phyloP scores from a whole-genome alignment of 495 filamentous ascomycete genomes.

The Geopyxis carbonaria region DNA sequence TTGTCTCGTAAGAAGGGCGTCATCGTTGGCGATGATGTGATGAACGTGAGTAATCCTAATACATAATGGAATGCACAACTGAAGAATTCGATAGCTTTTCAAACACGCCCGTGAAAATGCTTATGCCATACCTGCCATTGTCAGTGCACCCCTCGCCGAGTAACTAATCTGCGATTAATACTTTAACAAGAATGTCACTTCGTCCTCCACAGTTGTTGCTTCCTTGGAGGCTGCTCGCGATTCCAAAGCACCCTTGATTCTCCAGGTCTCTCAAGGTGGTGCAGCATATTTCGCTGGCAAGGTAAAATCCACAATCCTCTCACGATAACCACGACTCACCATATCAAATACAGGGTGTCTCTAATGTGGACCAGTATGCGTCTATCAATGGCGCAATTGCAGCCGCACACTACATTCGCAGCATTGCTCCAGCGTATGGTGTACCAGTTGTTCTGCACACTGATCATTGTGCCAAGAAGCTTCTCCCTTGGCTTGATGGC shows the following conservation, averaged over 20 bases:
- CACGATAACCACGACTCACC: not conserved
- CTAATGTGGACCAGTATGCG: constrained; percentile 69
- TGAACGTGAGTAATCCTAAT: constrained; percentile 26
- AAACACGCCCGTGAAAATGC: constrained; percentile 66
- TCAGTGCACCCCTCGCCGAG: constrained; percentile 29
- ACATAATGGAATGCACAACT: not conserved
- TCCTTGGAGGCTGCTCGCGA: constrained; percentile 70
- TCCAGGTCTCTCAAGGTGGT: constrained; percentile 86
- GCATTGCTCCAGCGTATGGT: constrained; percentile 71
- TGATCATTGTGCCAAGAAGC: constrained; percentile 88
- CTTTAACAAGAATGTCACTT: constrained; percentile 56
- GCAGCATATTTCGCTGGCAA: constrained; percentile 90
- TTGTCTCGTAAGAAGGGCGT: constrained; percentile 67
- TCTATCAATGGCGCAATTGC: constrained; percentile 77
- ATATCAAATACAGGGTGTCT: constrained; percentile 40
- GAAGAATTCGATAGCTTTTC: constrained; percentile 41
- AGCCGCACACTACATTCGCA: constrained; percentile 83
- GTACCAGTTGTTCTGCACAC: constrained; percentile 86
- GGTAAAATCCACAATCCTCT: constrained; percentile 26
- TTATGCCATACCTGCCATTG: constrained; percentile 84
- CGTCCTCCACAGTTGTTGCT: constrained; percentile 26
- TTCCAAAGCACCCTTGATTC: constrained; percentile 67
- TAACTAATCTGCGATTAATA: not conserved
- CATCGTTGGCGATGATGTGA: constrained; percentile 73
- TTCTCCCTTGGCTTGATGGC: constrained; percentile 88